These are phyloP conservation scores for Serpula lacrymans DNA, from an alignment of 768 basidiomycete genomes.

Conservation along the genomic window DNA sequence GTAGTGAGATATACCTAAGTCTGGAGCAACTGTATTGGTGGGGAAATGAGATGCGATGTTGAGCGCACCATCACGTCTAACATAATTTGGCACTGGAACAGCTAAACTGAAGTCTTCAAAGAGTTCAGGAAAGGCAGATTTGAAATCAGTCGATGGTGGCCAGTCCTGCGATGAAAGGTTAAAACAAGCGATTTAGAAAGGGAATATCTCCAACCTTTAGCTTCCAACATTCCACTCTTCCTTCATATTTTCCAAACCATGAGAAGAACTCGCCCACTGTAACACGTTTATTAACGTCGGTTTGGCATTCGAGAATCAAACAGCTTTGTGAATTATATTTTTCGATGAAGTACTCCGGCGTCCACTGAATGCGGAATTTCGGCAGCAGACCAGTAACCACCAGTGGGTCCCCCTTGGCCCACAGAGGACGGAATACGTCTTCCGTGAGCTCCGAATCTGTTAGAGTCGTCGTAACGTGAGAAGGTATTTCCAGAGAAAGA, in stretches of 20 bases:
- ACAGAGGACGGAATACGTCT: conserved; percentile 61
- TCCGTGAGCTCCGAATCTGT: conserved; percentile 49
- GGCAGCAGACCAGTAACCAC: conserved; percentile 66
- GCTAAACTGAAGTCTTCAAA: conserved; percentile 81
- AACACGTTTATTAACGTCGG: conserved; percentile 55
- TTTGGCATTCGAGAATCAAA: conserved; percentile 81
- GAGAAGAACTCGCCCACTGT: conserved; percentile 80
- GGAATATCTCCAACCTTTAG: conserved; percentile 53
- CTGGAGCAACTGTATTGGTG: conserved; percentile 70
- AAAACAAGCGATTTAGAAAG: conserved; percentile 8
- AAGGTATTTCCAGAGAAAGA: conserved; percentile 37
- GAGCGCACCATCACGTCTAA: conserved; percentile 83
- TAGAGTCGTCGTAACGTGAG: conserved; percentile 44
- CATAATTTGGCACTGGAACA: conserved; percentile 86
- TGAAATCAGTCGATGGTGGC: conserved; percentile 88
- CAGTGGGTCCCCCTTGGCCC: conserved; percentile 73
- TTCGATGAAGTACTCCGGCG: conserved; percentile 74
- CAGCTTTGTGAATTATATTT: conserved; percentile 62
- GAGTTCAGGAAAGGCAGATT: conserved; percentile 75
- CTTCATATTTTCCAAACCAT: conserved; percentile 67
- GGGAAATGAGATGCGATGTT: conserved; percentile 93
- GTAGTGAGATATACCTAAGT: conserved; percentile 51
- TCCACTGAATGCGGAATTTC: conserved; percentile 72
- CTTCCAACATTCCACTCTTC: conserved; percentile 60
- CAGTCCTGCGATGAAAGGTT: conserved; percentile 63